phyloP scores from a whole-genome alignment of 169 alveolate genomes.

The Perkinsus marinus region DNA sequence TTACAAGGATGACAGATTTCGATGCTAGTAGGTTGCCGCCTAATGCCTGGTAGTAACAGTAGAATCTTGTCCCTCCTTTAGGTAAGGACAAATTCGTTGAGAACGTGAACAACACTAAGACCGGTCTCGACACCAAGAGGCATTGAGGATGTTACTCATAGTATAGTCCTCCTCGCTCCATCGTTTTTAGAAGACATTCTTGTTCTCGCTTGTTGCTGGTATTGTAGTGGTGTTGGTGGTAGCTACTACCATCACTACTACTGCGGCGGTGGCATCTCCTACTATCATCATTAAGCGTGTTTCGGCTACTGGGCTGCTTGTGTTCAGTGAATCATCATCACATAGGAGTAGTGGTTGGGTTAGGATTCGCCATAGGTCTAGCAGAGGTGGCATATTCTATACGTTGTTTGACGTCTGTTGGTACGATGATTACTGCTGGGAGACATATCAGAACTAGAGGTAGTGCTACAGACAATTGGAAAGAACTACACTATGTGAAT shows the following conservation, averaged over 20 bases:
- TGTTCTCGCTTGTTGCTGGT: background rate
- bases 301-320: background rate
- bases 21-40: background rate
- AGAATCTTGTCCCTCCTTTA: no score
- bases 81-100: background rate
- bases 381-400: background rate
- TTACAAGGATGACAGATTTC: background rate
- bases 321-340: background rate
- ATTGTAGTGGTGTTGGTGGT: background rate
- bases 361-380: no score
- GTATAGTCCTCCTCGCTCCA: background rate
- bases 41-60: background rate
- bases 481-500: background rate
- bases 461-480: background rate
- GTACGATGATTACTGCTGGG: background rate
- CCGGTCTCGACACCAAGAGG: background rate
- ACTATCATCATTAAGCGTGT: background rate
- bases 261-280: background rate
- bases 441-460: background rate
- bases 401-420: background rate
- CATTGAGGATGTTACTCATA: background rate
- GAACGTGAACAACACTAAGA: background rate
- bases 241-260: background rate
- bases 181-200: background rate
- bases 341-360: no score